Conservation (phyloP, 1,284 basidiomycete genomes). For the Sanguinoderma infundibulare region DNA sequence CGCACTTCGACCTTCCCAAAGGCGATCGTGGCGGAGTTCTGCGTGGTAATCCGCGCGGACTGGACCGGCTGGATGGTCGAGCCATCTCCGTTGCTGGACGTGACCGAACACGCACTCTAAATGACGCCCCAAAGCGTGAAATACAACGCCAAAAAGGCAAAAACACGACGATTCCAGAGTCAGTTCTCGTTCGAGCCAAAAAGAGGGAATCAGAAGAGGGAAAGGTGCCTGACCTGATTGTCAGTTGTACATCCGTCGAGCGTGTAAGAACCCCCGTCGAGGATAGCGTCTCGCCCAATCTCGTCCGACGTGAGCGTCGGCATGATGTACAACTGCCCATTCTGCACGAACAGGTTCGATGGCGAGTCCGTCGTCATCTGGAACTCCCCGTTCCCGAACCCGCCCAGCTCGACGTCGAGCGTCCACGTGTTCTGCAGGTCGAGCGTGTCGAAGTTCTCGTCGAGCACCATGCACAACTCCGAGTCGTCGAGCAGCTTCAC, state of each 20-base stretch:
- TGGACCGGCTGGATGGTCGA: constrained; percentile 76
- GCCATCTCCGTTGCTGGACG: constrained; percentile 40
- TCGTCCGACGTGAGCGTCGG: constrained; percentile 79
- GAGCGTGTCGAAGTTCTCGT: constrained; percentile 68
- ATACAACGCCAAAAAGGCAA: too few species aligned
- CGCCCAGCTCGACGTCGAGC: constrained; percentile 73
- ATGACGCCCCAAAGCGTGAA: neutral
- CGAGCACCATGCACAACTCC: constrained; percentile 68
- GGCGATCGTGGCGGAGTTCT: constrained; percentile 60
- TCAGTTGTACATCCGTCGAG: constrained; percentile 66
- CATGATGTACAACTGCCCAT: constrained; percentile 77
- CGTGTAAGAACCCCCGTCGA: constrained; percentile 67
- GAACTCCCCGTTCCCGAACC: constrained; percentile 84
- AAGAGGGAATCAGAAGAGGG: neutral
- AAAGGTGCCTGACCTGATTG: constrained; percentile 31
- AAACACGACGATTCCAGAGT: neutral
- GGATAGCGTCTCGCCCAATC: constrained; percentile 58
- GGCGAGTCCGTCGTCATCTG: constrained; percentile 70
- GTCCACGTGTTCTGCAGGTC: constrained; percentile 60
- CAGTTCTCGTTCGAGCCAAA: neutral
- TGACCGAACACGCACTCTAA: constrained; percentile 46
- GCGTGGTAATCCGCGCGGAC: constrained; percentile 75
- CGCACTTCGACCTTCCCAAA: constrained; percentile 78
- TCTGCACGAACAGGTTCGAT: constrained; percentile 72
- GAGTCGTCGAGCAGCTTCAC: constrained; percentile 41